Base-by-base conservation (phyloP, 176 grass and related monocot species). In the Poa annua region DNA sequence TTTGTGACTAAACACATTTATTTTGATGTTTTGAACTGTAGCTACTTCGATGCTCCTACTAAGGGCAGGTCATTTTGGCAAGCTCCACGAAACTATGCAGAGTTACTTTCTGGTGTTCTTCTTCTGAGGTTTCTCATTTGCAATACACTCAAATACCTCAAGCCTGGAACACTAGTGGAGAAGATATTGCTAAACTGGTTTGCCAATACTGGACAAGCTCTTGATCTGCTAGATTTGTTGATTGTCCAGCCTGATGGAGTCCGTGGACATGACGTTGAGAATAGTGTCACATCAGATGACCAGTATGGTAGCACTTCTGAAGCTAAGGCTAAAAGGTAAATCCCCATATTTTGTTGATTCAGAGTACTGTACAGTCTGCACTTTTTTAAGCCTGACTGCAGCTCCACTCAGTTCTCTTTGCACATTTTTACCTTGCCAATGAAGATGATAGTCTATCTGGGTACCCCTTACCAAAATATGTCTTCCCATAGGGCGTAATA, bases 101-200 rank as follows among this genome's bases (percentile, higher is more conserved):
- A 88, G 32, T 83, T 88, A 78, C 63, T 88, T 62, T 78, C 29
- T 53, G 64, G 64, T 77, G 21, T 22, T 71, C 5, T 78, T 71
- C 54, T 88, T 88, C 53, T 88, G 74, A 83, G 44, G 73, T 62
- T 88, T 71, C 53, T 88, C 81, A 42, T 88, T 71, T 83, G 73
- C 52, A 83, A 44, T 32, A 41, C 86, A 77, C 80, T 88, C 42
- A 78, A 88, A 53, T 83, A 83, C 73, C 80, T 88, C 70, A 11
- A 83, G 53, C 86, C 64, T 62, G 7, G 33, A 77, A 22, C 32
- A 57, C 20, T 83, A 42, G 63, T 78, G 52, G 64, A 78, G 64
- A 88, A 78, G 32, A 26, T 71, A 53, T 39, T 88, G 32, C n/a
- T 8, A 47, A 71, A 44, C 69, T 88, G 86, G 80, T 71, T 83